Evolutionary conservation across 78 protist genomes (phyloP).

Genomic region (Dictyostelium firmibasis): DNA sequence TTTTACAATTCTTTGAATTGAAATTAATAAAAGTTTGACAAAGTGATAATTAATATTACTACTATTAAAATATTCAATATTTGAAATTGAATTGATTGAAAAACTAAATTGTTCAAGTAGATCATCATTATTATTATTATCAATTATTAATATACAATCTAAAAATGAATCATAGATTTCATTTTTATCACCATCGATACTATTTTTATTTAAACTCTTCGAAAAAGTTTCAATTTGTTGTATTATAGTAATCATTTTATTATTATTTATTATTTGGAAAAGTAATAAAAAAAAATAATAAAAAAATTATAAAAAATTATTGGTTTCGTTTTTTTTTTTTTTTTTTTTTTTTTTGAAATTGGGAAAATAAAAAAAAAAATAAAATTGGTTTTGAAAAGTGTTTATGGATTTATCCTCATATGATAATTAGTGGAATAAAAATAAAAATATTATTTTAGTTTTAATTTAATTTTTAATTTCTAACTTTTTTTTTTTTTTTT

Average conservation of each 20-base stretch:
- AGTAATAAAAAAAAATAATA: not conserved
- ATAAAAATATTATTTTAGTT: too few relatives aligned
- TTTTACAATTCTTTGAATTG: constrained; percentile 1
- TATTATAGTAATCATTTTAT: not conserved
- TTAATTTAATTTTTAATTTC: too few relatives aligned
- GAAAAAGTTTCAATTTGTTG: constrained; percentile 9
- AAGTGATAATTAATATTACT: not conserved
- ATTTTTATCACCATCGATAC: not conserved
- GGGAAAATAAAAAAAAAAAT: not conserved
- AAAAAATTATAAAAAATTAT: not conserved
- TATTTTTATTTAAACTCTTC: not conserved
- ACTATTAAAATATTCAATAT: not conserved
- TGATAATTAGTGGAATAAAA: too few relatives aligned
- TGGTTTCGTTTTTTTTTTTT: not conserved
- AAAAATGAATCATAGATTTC: not conserved
- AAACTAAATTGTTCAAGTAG: not conserved
- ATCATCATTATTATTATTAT: not conserved
- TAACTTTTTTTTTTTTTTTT: not conserved
- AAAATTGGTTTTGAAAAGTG: too few relatives aligned
- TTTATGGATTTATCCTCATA: too few relatives aligned
- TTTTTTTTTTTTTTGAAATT: not conserved
- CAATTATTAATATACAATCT: not conserved
- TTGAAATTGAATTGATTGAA: not conserved
- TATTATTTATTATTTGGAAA: not conserved
- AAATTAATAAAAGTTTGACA: not conserved